These are phyloP conservation scores for Corchorus olitorius DNA, from an alignment of 345 rosid genomes.

Conservation along the genomic window DNA sequence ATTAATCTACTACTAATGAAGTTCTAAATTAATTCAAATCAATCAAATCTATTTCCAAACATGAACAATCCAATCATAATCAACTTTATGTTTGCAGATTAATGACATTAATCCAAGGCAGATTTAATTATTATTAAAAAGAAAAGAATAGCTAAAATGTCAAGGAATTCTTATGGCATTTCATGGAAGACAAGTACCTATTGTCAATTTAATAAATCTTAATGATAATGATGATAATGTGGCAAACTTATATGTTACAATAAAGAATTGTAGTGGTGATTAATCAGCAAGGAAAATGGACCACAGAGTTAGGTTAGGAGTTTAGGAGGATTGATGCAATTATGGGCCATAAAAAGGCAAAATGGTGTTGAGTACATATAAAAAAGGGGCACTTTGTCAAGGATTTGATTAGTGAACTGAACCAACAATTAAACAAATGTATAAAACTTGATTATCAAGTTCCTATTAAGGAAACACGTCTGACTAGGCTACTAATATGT, in stretches of 20 bases:
- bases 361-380: not conserved
- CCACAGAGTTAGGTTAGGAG: slow-evolving; percentile 7
- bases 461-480: slow-evolving; percentile 20
- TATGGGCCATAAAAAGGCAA: slow-evolving; percentile 10
- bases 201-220: not conserved
- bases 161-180: not conserved
- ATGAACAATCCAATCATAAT: not conserved
- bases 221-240: not conserved
- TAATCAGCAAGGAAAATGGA: not conserved
- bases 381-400: slow-evolving; percentile 15
- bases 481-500: not conserved
- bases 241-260: not conserved
- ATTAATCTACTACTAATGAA: not conserved
- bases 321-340: not conserved
- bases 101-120: not conserved
- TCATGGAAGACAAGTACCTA: not conserved
- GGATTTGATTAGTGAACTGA: slow-evolving; percentile 11
- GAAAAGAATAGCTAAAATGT: too few species aligned
- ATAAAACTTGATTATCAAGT: not conserved
- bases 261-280: not conserved
- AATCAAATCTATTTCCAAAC: not conserved
- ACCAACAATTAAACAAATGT: not conserved
- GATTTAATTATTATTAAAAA: not conserved
- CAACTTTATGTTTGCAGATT: not conserved
- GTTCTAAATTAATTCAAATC: not conserved